Conservation (phyloP, 306 rosid genomes). For the Vicia faba region DNA sequence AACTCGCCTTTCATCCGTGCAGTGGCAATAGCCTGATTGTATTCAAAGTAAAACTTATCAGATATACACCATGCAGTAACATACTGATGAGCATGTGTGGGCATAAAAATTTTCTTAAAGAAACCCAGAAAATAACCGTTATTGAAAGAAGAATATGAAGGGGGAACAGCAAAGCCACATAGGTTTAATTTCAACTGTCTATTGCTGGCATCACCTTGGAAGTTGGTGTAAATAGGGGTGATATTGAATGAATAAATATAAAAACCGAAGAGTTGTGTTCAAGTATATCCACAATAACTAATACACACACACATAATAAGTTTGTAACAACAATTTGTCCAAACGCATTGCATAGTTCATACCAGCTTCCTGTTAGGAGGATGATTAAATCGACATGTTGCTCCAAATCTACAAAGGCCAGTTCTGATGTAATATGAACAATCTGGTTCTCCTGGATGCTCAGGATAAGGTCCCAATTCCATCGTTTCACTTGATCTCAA, state of each 20-base stretch:
- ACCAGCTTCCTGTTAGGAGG: conserved; percentile 98
- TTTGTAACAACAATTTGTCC: conserved; percentile 18
- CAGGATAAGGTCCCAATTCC: conserved; percentile 92
- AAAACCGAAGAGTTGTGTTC: conserved; percentile 1
- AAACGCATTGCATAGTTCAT: conserved; percentile 44
- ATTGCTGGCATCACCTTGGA: conserved; percentile 11
- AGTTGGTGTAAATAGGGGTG: conserved; percentile 3
- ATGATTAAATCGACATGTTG: conserved; percentile 94
- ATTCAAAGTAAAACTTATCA: conserved; percentile 35
- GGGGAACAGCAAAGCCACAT: conserved; percentile 7
- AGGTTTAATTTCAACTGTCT: conserved; percentile 18
- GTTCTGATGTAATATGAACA: conserved; percentile 96
- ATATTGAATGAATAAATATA: conserved; percentile 7
- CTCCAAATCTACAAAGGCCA: conserved; percentile 94
- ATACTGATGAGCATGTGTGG: neutral
- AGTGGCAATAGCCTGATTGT: conserved; percentile 86
- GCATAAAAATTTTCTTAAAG: neutral
- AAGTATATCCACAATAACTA: conserved; percentile 20
- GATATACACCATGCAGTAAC: conserved; percentile 8
- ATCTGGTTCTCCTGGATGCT: conserved; percentile 91
- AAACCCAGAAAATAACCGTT: conserved; percentile 15
- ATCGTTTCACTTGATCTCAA: conserved; percentile 84
- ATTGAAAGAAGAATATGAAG: neutral
- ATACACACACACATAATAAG: conserved; percentile 4
- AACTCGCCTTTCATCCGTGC: conserved; percentile 98